phyloP scores from a whole-genome alignment of 2,329 filamentous ascomycete species.

The Sarocladium brachiariae region DNA sequence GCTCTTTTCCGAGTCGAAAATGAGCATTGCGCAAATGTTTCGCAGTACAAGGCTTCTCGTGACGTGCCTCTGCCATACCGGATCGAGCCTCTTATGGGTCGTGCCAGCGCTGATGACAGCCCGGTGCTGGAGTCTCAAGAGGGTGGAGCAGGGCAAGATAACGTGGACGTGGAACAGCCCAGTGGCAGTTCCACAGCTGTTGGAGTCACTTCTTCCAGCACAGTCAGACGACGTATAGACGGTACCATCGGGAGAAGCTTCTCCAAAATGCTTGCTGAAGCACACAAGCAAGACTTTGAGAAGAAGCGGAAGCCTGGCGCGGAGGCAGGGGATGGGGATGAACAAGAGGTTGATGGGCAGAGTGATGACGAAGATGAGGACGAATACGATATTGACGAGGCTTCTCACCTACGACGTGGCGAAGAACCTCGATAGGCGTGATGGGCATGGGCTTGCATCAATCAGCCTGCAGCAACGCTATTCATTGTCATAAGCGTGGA shows the following conservation, averaged over 20 bases:
- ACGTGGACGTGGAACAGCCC: not conserved
- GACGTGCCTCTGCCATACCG: constrained; percentile 83
- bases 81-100: constrained; percentile 41
- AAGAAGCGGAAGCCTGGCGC: constrained; percentile 54
- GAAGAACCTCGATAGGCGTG: not conserved
- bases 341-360: constrained; percentile 16
- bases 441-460: too few relatives aligned
- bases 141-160: constrained; percentile 11
- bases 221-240: constrained; percentile 26
- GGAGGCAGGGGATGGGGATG: constrained; percentile 19
- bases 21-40: constrained; percentile 90
- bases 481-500: too few relatives aligned
- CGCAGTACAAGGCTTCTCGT: constrained; percentile 79
- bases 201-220: constrained; percentile 14
- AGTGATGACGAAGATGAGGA: constrained; percentile 20
- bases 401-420: constrained; percentile 1
- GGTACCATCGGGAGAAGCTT: constrained; percentile 31
- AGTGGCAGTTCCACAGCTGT: constrained; percentile 17
- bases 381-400: constrained; percentile 22
- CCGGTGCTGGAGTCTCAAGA: constrained; percentile 14
- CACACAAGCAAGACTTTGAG: constrained; percentile 89
- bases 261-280: constrained; percentile 65
- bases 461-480: too few relatives aligned
- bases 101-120: constrained; percentile 28
- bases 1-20: constrained; percentile 92